phyloP scores from a whole-genome alignment of 2,329 filamentous ascomycete species.

The Onygena corvina region DNA sequence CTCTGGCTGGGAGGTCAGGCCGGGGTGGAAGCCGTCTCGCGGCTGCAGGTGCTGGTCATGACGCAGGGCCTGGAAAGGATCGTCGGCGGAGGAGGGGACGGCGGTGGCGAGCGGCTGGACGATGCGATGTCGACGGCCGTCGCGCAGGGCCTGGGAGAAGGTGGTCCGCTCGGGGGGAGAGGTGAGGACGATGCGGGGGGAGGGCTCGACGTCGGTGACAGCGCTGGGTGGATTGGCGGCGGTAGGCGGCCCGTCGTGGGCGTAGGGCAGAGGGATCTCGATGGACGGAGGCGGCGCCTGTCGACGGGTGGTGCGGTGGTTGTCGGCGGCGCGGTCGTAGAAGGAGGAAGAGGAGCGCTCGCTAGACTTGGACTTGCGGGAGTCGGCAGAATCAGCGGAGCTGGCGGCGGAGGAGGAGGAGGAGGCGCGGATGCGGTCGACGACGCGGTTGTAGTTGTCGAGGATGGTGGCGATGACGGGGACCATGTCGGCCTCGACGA shows the following conservation, averaged over 20 bases:
- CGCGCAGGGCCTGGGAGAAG: slow-evolving; percentile 42
- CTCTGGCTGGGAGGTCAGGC: slow-evolving; percentile 74
- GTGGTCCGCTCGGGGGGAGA: slow-evolving; percentile 60
- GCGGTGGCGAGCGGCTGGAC: slow-evolving; percentile 57
- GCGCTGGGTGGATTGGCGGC: slow-evolving; percentile 37
- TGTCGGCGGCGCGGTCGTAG: slow-evolving; percentile 40
- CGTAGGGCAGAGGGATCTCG: slow-evolving; percentile 54
- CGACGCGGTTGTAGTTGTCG: slow-evolving; percentile 94
- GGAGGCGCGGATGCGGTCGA: slow-evolving; percentile 76
- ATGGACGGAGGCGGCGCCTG: slow-evolving; percentile 76
- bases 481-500: slow-evolving; percentile 98
- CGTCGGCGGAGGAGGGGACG: slow-evolving; percentile 51
- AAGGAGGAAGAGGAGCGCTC: slow-evolving; percentile 24
- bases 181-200: slow-evolving; percentile 52
- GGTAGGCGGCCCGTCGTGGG: slow-evolving; percentile 36
- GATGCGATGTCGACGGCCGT: slow-evolving; percentile 40
- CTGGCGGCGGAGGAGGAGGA: slow-evolving; percentile 33
- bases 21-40: slow-evolving; percentile 53
- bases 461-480: slow-evolving; percentile 96
- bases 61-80: slow-evolving; percentile 56
- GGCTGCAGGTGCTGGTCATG: slow-evolving; percentile 56
- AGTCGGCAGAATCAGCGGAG: slow-evolving; percentile 53
- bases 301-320: slow-evolving; percentile 54
- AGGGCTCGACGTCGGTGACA: slow-evolving; percentile 46
- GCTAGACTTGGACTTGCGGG: slow-evolving; percentile 20